A percentile compares a stretch with the other conserved stretches of the same genome.
Conservation (phyloP, 495 filamentous ascomycete genomes). For the Trichocladium uniseriatum region DNA sequence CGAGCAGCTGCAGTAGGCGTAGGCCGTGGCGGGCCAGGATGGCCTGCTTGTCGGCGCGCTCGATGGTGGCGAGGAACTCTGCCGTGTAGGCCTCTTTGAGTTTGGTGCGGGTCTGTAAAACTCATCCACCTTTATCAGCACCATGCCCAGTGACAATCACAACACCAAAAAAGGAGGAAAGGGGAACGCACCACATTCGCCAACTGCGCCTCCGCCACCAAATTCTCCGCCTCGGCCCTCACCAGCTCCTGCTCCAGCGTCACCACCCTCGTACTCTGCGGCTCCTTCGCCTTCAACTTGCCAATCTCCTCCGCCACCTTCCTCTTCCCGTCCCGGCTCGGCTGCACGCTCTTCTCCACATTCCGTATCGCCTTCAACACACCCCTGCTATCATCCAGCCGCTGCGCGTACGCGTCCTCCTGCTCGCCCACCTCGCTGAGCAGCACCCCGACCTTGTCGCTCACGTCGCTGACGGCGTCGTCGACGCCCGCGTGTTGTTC, state of each 20-base stretch:
- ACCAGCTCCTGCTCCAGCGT: conserved; percentile 93
- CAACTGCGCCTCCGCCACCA: conserved; percentile 94
- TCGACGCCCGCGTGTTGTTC: conserved; percentile 65
- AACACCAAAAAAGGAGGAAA: background rate
- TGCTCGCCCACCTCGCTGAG: conserved; percentile 85
- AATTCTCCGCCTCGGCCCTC: conserved; percentile 83
- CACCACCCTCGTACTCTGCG: conserved; percentile 61
- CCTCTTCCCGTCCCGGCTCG: conserved; percentile 69
- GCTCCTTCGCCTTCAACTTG: conserved; percentile 82
- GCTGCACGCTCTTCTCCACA: conserved; percentile 88
- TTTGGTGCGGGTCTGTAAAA: conserved; percentile 82
- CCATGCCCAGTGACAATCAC: background rate
- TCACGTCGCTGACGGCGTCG: conserved; percentile 76
- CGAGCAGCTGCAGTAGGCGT: conserved; percentile 75
- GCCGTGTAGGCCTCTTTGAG: conserved; percentile 86
- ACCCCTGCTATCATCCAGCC: conserved; percentile 70
- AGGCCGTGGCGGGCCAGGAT: conserved; percentile 85
- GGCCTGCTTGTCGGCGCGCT: conserved; percentile 92
- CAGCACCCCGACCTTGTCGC: conserved; percentile 89
- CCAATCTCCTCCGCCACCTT: conserved; percentile 87
- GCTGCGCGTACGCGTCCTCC: conserved; percentile 78
- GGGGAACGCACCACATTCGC: conserved; percentile 66
- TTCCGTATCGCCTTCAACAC: conserved; percentile 85
- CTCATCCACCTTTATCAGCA: background rate
- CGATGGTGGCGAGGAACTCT: conserved; percentile 79